Evolutionary conservation across 1,284 basidiomycete species (phyloP).

Genomic region (Heterobasidion annosum): DNA sequence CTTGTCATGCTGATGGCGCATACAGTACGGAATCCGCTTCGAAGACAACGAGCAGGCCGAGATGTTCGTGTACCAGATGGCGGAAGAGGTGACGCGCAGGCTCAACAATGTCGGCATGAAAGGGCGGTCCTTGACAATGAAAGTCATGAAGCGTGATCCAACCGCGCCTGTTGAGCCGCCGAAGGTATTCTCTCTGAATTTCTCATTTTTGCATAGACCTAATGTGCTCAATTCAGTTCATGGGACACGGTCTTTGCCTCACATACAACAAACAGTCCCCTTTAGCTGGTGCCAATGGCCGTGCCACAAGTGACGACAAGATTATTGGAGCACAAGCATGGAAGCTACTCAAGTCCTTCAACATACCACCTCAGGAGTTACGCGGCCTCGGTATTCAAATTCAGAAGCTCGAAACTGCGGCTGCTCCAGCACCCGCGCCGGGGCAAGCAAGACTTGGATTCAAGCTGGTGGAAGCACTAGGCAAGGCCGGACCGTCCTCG

Average conservation of each 20-base stretch:
- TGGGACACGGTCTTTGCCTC: constrained; percentile 89
- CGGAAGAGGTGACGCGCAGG: constrained; percentile 66
- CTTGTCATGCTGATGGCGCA: constrained; percentile 9
- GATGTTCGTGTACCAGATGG: constrained; percentile 67
- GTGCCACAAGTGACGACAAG: constrained; percentile 64
- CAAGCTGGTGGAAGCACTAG: constrained; percentile 20
- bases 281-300: constrained; percentile 49
- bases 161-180: constrained; percentile 88
- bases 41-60: constrained; percentile 75
- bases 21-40: constrained; percentile 92
- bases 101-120: constrained; percentile 58
- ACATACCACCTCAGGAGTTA: constrained; percentile 78
- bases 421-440: constrained; percentile 17
- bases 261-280: constrained; percentile 69
- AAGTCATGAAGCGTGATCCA: constrained; percentile 84
- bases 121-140: constrained; percentile 73
- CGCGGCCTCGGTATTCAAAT: constrained; percentile 92
- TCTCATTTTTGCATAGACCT: neutral
- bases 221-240: constrained; percentile 45
- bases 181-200: constrained; percentile 47
- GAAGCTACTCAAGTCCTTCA: constrained; percentile 65
- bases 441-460: constrained; percentile 54
- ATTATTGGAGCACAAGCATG: constrained; percentile 76
- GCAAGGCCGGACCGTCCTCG: constrained; percentile 6
- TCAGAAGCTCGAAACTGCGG: constrained; percentile 69